These are phyloP conservation scores for Xylaria sp. DNA, from an alignment of 2,329 filamentous ascomycete genomes.

Conservation along the genomic window DNA sequence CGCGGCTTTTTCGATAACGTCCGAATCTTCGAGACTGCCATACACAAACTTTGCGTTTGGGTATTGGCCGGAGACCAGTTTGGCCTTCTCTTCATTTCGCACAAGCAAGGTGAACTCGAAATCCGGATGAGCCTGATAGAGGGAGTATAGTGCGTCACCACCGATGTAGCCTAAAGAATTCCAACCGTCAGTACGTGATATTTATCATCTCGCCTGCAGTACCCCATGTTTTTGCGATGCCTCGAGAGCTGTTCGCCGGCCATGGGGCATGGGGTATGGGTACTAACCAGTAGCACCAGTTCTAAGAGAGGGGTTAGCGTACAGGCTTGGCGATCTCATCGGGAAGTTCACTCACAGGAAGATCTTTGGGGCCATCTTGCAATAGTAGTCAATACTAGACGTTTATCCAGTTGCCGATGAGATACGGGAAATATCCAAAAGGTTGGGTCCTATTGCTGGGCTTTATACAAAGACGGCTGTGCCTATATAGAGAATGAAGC, in stretches of 20 bases:
- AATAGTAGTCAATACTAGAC: neutral
- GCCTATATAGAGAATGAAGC: slow-evolving; percentile 2
- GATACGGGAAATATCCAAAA: neutral
- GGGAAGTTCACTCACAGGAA: slow-evolving; percentile 52
- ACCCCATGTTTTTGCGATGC: neutral
- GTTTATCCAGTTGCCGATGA: neutral
- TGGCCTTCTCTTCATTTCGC: slow-evolving; percentile 57
- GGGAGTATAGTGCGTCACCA: slow-evolving; percentile 58
- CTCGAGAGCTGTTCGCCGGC: neutral
- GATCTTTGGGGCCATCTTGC: slow-evolving; percentile 53
- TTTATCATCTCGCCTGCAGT: neutral
- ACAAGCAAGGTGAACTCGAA: slow-evolving; percentile 59
- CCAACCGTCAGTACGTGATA: slow-evolving; percentile 7
- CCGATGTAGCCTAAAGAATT: slow-evolving; percentile 59
- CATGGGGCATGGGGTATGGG: neutral
- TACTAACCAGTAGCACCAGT: slow-evolving; percentile 57
- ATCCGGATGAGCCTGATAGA: slow-evolving; percentile 58
- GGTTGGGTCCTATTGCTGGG: neutral
- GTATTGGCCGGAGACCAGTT: slow-evolving; percentile 57
- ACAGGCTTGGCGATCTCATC: neutral
- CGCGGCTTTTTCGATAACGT: slow-evolving; percentile 62
- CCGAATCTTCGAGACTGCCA: slow-evolving; percentile 58
- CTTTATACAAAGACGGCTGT: neutral
- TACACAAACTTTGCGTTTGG: slow-evolving; percentile 59
- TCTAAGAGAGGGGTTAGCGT: slow-evolving; percentile 41